phyloP scores from a whole-genome alignment of 2,329 filamentous ascomycete species.

The Teratosphaeria destructans region DNA sequence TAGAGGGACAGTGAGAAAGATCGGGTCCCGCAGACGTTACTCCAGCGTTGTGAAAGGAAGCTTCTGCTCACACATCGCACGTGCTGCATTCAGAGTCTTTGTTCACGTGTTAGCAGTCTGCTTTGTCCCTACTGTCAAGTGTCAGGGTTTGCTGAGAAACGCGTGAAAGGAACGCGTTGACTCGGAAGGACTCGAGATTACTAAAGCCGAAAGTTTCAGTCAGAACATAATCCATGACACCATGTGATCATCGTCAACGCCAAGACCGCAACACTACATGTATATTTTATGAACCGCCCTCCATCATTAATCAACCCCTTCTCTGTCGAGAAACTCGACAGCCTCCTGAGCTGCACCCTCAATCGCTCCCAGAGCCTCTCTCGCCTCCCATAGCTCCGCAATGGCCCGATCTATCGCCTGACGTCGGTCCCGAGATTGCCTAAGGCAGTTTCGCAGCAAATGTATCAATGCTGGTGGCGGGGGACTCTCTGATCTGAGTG shows the following conservation, averaged over 20 bases:
- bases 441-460: not conserved
- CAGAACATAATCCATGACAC: no score
- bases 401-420: not conserved
- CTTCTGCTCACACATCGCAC: not conserved
- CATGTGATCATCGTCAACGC: no score
- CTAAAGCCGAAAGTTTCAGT: no score
- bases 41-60: not conserved
- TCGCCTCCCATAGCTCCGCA: not conserved
- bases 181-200: not conserved
- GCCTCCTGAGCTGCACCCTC: not conserved
- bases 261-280: no score
- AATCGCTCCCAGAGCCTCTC: not conserved
- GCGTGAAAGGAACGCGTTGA: not conserved
- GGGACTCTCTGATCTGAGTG: not conserved
- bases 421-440: not conserved
- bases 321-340: not conserved
- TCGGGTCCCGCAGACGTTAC: not conserved
- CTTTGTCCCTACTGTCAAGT: not conserved
- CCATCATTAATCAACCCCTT: not conserved
- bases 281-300: not conserved
- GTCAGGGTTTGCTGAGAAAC: not conserved
- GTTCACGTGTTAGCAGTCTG: not conserved
- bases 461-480: not conserved
- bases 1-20: not conserved
- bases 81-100: not conserved